A percentile compares a stretch with the other conserved stretches of the same genome.
Evolutionary conservation across 495 filamentous ascomycete species (phyloP).

Genomic region (Hypoxylon crocopeplum): DNA sequence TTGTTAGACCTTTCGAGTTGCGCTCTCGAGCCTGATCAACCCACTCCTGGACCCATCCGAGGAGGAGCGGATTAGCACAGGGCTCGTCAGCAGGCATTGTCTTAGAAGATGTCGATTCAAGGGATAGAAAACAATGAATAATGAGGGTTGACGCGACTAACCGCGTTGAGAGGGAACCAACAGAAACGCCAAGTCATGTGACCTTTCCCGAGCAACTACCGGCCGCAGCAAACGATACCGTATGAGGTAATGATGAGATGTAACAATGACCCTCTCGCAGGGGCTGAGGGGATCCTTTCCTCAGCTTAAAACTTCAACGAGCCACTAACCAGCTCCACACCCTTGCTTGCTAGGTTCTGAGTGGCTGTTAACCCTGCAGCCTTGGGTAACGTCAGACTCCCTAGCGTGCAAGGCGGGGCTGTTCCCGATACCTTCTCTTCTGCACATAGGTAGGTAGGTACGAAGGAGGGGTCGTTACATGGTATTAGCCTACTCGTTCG

Average conservation of each 20-base stretch:
- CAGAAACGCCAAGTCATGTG: constrained; percentile 23
- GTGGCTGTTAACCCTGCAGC: constrained; percentile 18
- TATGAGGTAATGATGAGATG: constrained; percentile 12
- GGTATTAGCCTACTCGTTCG: constrained; percentile 19
- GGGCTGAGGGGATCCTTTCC: constrained; percentile 21
- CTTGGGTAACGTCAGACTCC: constrained; percentile 32
- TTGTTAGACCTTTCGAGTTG: constrained; percentile 72
- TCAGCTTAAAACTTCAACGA: constrained; percentile 26
- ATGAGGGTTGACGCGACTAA: constrained; percentile 12
- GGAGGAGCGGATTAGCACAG: constrained; percentile 76
- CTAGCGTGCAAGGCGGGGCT: constrained; percentile 13
- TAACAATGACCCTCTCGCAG: constrained; percentile 1
- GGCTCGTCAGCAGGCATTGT: constrained; percentile 36
- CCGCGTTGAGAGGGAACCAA: constrained; percentile 10
- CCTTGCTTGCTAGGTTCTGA: constrained; percentile 1
- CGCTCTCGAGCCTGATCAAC: constrained; percentile 73
- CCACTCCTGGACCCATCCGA: constrained; percentile 83
- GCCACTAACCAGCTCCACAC: constrained; percentile 21
- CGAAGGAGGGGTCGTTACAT: constrained; percentile 23
- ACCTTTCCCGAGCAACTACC: not conserved
- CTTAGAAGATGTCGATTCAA: not conserved
- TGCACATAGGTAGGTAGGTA: constrained; percentile 5
- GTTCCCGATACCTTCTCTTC: too few species aligned
- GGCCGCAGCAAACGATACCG: not conserved
- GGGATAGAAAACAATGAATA: not conserved